phyloP scores from a whole-genome alignment of 192 early-diverging fungal species.

The Phlyctochytrium planicorne region DNA sequence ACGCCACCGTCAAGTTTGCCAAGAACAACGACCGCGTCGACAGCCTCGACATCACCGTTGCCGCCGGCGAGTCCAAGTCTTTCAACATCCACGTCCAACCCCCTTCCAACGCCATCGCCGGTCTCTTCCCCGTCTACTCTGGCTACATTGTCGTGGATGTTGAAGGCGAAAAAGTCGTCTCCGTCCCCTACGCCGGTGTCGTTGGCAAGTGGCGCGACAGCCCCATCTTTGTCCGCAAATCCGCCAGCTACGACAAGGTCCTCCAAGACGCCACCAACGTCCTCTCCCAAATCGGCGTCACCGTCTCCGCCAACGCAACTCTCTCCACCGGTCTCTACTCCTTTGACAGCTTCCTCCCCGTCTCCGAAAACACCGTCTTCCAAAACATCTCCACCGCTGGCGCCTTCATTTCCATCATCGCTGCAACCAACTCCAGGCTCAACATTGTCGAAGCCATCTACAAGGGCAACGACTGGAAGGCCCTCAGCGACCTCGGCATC shows the following conservation, averaged over 20 bases:
- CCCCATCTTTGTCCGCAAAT: not conserved
- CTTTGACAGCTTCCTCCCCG: not conserved
- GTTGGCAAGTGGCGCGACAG: not conserved
- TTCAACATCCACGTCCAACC: constrained; percentile 33
- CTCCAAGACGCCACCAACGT: not conserved
- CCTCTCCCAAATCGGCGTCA: not conserved
- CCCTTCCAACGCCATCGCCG: constrained; percentile 12
- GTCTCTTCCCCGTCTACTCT: constrained; percentile 31
- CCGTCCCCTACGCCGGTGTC: constrained; percentile 32
- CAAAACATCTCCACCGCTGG: not conserved
- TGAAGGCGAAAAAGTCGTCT: not conserved
- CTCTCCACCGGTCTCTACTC: constrained; percentile 3
- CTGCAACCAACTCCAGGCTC: not conserved
- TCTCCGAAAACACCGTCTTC: not conserved
- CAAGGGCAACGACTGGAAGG: not conserved
- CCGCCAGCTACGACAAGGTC: not conserved
- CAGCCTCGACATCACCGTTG: constrained; percentile 17
- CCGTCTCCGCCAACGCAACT: not conserved
- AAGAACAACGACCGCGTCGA: not conserved
- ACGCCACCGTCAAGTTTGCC: constrained; percentile 1
- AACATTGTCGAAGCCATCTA: not conserved
- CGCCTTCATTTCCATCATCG: not conserved
- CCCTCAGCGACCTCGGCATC: not conserved
- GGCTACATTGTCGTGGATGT: constrained; percentile 26
- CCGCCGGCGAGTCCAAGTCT: constrained; percentile 22